Evolutionary conservation across 768 basidiomycete species (phyloP).

Genomic region (Xerocomellus amylosporus): DNA sequence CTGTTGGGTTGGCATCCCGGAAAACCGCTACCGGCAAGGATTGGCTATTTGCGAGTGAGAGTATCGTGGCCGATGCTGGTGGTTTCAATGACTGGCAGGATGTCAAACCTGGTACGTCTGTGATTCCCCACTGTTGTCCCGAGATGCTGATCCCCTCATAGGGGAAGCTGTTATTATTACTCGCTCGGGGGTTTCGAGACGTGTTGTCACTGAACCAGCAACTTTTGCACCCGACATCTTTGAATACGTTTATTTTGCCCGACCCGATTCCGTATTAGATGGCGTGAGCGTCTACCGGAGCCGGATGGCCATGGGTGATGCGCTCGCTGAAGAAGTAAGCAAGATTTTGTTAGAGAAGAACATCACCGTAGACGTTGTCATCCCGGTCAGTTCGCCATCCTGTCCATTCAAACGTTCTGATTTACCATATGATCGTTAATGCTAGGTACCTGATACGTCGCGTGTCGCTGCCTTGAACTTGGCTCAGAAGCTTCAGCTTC

Average conservation of each 20-base stretch:
- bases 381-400: constrained; percentile 56
- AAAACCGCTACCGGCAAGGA: constrained; percentile 61
- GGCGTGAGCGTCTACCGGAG: constrained; percentile 96
- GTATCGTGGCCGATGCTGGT: constrained; percentile 91
- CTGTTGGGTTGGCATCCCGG: constrained; percentile 81
- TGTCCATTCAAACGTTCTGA: neutral
- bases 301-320: constrained; percentile 99
- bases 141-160: constrained; percentile 27
- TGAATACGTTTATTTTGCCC: constrained; percentile 97
- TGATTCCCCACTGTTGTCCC: neutral
- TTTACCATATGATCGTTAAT: neutral
- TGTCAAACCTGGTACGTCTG: constrained; percentile 74
- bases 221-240: constrained; percentile 97
- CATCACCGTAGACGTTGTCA: constrained; percentile 89
- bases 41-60: constrained; percentile 92
- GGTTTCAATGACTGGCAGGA: constrained; percentile 94
- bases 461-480: constrained; percentile 94
- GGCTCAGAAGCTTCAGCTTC: constrained; percentile 83
- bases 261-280: constrained; percentile 96
- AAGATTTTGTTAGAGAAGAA: constrained; percentile 65
- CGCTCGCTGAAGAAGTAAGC: constrained; percentile 83
- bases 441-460: constrained; percentile 90
- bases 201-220: constrained; percentile 65
- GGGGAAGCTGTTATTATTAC: constrained; percentile 98
- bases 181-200: constrained; percentile 67